Conservation (phyloP, 192 early-diverging fungal species). For the Glomus cerebriforme region DNA sequence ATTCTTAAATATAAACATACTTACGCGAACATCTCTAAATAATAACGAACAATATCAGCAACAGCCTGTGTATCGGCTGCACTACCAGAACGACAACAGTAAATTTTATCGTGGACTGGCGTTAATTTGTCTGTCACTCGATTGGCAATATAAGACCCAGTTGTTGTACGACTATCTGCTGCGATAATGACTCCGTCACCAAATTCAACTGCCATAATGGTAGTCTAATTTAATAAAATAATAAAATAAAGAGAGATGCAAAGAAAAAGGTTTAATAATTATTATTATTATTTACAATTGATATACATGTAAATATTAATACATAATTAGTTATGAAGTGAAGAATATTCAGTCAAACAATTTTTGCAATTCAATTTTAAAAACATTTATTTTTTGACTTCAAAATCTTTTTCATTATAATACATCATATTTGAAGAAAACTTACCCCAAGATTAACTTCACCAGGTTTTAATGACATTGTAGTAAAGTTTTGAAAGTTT, state of each 20-base stretch:
- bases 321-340: no score
- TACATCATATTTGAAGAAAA: constrained; percentile 14
- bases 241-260: constrained; percentile 18
- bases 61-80: constrained; percentile 99
- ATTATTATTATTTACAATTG: neutral
- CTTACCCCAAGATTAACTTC: constrained; percentile 94
- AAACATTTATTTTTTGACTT: no score
- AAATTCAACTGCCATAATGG: constrained; percentile 94
- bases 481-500: neutral
- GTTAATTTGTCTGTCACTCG: constrained; percentile 98
- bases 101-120: constrained; percentile 91
- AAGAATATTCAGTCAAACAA: no score
- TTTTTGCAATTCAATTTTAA: neutral
- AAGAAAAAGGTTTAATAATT: neutral
- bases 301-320: neutral
- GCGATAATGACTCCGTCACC: constrained; percentile 93
- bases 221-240: constrained; percentile 64
- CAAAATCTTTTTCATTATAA: neutral
- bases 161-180: constrained; percentile 96
- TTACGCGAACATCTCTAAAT: constrained; percentile 89
- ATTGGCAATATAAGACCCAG: constrained; percentile 95
- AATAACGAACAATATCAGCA: constrained; percentile 96
- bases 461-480: constrained; percentile 75
- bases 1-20: constrained; percentile 27
- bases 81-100: constrained; percentile 96